A percentile compares a stretch with the other conserved stretches of the same genome.
Evolutionary conservation across 371 early-diverging fungal species (phyloP).

Genomic region (Zychaea mexicana): DNA sequence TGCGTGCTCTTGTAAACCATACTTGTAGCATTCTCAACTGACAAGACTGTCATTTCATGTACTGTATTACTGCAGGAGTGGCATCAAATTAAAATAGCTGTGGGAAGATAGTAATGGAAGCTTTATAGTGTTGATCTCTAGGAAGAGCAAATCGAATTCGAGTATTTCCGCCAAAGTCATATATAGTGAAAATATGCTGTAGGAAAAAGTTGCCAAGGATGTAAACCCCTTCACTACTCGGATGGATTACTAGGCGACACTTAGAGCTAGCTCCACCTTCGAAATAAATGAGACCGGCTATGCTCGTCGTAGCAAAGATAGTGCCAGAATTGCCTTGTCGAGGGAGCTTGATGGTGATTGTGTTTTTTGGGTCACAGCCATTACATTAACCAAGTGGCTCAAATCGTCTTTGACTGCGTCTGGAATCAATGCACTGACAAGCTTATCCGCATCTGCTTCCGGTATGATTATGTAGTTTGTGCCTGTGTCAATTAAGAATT

Average conservation of each 20-base stretch:
- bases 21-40: no score
- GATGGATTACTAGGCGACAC: neutral
- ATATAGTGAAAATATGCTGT: constrained; percentile 2
- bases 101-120: no score
- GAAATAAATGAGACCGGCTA: neutral
- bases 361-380: neutral
- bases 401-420: neutral
- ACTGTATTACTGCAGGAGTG: no score
- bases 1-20: no score
- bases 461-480: constrained; percentile 1
- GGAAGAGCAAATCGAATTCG: neutral
- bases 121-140: neutral
- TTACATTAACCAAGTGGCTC: neutral
- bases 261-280: neutral
- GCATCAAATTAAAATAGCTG: no score
- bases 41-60: no score
- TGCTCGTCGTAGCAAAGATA: neutral
- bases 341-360: neutral
- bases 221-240: neutral
- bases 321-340: neutral
- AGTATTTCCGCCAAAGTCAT: constrained; percentile 6
- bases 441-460: neutral
- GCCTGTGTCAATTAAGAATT: constrained; percentile 1
- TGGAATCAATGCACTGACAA: neutral
- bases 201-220: constrained; percentile 7